A percentile compares a stretch with the other conserved stretches of the same genome.
These are phyloP conservation scores for Scedosporium dehoogii DNA, from an alignment of 2,329 filamentous ascomycete genomes.

Conservation along the genomic window DNA sequence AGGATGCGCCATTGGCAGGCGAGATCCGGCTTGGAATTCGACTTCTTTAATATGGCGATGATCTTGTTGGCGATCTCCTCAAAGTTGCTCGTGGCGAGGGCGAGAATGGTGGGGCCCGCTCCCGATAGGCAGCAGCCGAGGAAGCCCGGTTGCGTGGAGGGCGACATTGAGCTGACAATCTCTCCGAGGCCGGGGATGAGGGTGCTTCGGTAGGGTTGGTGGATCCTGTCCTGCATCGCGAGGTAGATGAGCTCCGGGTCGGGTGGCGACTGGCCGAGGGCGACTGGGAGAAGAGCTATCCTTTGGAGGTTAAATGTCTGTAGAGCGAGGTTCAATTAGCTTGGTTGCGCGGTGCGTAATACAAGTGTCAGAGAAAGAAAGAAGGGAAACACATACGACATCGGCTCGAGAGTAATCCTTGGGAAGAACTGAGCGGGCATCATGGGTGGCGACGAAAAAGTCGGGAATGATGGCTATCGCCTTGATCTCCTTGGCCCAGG, in stretches of 20 bases:
- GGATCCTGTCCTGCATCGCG: slow-evolving; percentile 97
- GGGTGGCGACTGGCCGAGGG: slow-evolving; percentile 79
- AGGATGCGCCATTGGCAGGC: slow-evolving; percentile 79
- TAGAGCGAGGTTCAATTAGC: neutral
- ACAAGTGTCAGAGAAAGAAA: neutral
- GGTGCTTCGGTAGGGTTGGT: slow-evolving; percentile 88
- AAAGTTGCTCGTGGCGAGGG: slow-evolving; percentile 84
- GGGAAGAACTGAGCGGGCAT: slow-evolving; percentile 78
- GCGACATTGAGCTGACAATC: slow-evolving; percentile 85
- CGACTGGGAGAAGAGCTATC: slow-evolving; percentile 81
- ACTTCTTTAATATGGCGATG: slow-evolving; percentile 60
- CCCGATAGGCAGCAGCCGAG: slow-evolving; percentile 92
- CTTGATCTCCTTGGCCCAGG: slow-evolving; percentile 91
- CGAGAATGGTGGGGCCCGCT: slow-evolving; percentile 89
- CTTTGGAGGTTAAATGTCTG: slow-evolving; percentile 87
- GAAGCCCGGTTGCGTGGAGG: slow-evolving; percentile 74
- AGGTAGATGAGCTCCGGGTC: slow-evolving; percentile 91
- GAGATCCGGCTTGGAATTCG: slow-evolving; percentile 50
- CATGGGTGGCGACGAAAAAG: slow-evolving; percentile 91
- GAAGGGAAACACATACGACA: slow-evolving; percentile 49
- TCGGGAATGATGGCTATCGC: slow-evolving; percentile 92
- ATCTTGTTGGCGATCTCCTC: slow-evolving; percentile 75
- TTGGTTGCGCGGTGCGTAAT: neutral
- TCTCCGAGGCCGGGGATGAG: slow-evolving; percentile 87
- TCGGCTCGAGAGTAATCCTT: slow-evolving; percentile 69